Conservation (phyloP, 2,329 filamentous ascomycete genomes). For the Fusarium sp. region DNA sequence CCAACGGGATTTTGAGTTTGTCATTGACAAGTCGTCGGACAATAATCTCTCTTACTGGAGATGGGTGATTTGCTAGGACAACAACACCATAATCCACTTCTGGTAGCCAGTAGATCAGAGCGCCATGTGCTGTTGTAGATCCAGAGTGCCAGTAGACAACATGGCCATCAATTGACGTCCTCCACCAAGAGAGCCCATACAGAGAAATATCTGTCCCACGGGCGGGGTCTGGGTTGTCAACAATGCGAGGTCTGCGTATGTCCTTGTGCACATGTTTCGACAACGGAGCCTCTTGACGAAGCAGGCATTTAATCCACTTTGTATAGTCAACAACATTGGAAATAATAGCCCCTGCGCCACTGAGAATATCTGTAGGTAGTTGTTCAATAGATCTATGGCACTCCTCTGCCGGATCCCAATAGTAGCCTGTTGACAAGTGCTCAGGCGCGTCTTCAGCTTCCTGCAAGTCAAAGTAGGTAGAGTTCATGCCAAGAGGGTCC, state of each 20-base stretch:
- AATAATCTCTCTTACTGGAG: conserved; percentile 44
- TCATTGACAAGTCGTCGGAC: conserved; percentile 49
- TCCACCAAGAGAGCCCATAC: conserved; percentile 50
- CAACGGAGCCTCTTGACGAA: conserved; percentile 49
- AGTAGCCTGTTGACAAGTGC: conserved; percentile 57
- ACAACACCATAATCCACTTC: conserved; percentile 49
- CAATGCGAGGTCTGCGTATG: conserved; percentile 47
- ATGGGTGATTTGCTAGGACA: conserved; percentile 57
- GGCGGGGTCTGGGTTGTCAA: conserved; percentile 43
- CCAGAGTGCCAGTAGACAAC: conserved; percentile 49
- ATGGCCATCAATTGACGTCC: conserved; percentile 43
- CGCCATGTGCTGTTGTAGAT: conserved; percentile 43
- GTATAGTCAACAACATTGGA: conserved; percentile 63
- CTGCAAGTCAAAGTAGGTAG: conserved; percentile 52
- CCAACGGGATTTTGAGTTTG: conserved; percentile 38
- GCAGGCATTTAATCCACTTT: conserved; percentile 62
- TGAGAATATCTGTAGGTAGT: conserved; percentile 40
- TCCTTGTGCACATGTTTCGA: conserved; percentile 43
- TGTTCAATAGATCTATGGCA: conserved; percentile 43
- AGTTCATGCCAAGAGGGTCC: conserved; percentile 59
- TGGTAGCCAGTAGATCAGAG: conserved; percentile 50
- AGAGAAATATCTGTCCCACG: conserved; percentile 34
- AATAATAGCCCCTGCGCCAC: conserved; percentile 57
- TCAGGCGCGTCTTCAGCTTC: conserved; percentile 43
- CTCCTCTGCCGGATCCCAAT: conserved; percentile 49